Conservation (phyloP, 2,329 filamentous ascomycete genomes). For the Sphaerulina populicola region DNA sequence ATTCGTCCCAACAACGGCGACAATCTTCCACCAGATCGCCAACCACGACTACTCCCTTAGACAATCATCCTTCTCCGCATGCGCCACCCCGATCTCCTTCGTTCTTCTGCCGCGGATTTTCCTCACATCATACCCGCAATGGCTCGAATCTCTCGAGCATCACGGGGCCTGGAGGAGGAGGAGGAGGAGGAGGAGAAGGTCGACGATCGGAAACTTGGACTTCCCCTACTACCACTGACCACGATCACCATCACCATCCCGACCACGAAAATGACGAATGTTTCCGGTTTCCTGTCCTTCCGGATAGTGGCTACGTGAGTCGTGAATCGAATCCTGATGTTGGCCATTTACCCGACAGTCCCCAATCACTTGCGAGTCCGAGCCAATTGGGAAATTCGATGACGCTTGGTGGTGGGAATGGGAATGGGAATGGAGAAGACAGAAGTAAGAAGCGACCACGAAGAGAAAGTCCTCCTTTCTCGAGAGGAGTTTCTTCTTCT, state of each 20-base stretch:
- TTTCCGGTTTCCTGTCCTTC: conserved; percentile 7
- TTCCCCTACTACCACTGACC: not conserved
- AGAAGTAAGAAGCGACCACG: not conserved
- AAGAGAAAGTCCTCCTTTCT: not conserved
- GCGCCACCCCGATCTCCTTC: conserved; percentile 2
- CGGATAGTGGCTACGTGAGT: conserved; percentile 9
- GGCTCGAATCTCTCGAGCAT: conserved; percentile 2
- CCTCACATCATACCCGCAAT: conserved; percentile 3
- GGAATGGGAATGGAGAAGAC: not conserved
- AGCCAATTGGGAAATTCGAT: conserved; percentile 6
- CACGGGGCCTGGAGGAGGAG: not conserved
- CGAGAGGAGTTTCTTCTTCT: not conserved
- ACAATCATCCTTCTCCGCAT: not conserved
- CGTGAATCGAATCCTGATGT: conserved; percentile 7
- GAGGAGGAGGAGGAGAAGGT: not conserved
- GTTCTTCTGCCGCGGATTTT: conserved; percentile 6
- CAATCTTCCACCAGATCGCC: not conserved
- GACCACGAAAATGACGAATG: not conserved
- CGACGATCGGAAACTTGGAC: conserved; percentile 3
- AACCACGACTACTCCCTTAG: too few relatives aligned
- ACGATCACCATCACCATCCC: too few relatives aligned
- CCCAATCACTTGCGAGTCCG: conserved; percentile 2
- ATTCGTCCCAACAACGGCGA: conserved; percentile 1
- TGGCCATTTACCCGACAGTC: conserved; percentile 1
- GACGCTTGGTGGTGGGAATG: not conserved